These are phyloP conservation scores for Cladorrhinum sp. DNA, from an alignment of 2,329 filamentous ascomycete genomes.

Conservation along the genomic window DNA sequence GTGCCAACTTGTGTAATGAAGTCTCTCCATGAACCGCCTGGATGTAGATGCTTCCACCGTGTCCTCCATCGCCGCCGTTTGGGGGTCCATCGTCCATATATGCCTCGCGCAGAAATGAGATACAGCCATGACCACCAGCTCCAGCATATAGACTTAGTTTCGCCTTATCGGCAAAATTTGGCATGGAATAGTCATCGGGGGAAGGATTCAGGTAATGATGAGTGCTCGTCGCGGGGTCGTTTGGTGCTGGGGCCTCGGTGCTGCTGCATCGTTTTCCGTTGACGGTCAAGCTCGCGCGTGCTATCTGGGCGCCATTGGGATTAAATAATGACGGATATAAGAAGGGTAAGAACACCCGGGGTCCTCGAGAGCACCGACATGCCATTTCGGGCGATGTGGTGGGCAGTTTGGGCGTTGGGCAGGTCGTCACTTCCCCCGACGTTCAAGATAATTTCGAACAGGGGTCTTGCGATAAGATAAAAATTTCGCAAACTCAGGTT, in stretches of 20 bases:
- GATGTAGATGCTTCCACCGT: conserved; percentile 89
- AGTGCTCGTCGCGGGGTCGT: conserved; percentile 35
- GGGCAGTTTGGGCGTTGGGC: not conserved
- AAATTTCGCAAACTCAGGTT: not conserved
- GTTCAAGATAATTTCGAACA: conserved; percentile 18
- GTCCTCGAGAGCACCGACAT: conserved; percentile 38
- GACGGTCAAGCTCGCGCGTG: conserved; percentile 23
- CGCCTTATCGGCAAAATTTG: conserved; percentile 85
- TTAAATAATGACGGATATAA: conserved; percentile 49
- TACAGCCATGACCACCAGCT: conserved; percentile 82
- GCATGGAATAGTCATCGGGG: conserved; percentile 78
- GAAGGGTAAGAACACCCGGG: conserved; percentile 44
- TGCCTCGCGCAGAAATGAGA: conserved; percentile 89
- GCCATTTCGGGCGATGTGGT: conserved; percentile 35
- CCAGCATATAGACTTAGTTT: conserved; percentile 75
- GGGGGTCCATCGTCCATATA: conserved; percentile 85
- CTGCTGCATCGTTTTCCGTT: conserved; percentile 21
- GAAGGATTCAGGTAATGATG: conserved; percentile 66
- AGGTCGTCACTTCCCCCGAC: not conserved
- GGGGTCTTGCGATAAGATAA: conserved; percentile 8
- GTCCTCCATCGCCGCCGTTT: conserved; percentile 92
- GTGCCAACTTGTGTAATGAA: conserved; percentile 84
- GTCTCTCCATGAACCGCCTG: conserved; percentile 90
- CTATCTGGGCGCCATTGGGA: conserved; percentile 29
- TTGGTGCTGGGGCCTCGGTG: conserved; percentile 25